A percentile compares a stretch with the other conserved stretches of the same genome.
phyloP scores from a whole-genome alignment of 78 protist genomes.

The Dictyostelium discoideum region DNA sequence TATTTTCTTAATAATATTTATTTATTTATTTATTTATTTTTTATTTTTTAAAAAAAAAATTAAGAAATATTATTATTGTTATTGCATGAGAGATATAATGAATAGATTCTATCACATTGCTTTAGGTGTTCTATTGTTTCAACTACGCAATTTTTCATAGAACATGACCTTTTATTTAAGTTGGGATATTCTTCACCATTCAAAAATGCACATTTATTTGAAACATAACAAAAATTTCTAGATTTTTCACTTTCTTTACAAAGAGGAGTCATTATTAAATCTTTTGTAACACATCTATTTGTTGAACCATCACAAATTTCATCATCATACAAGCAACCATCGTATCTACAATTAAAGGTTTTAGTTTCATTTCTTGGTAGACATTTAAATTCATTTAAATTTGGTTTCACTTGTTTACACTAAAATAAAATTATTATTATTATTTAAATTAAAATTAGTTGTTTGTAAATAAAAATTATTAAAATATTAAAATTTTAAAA shows the following conservation, averaged over 20 bases:
- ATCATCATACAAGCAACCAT: not conserved
- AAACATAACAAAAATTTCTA: not conserved
- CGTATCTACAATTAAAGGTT: not conserved
- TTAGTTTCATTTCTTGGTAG: not conserved
- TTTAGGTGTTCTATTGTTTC: not conserved
- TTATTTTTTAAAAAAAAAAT: too few relatives aligned
- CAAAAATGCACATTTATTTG: not conserved
- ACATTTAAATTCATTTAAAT: not conserved
- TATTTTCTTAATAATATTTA: too few relatives aligned
- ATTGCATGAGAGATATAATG: not conserved
- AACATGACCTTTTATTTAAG: not conserved
- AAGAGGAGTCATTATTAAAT: not conserved
- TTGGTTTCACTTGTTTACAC: not conserved
- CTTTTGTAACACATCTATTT: not conserved
- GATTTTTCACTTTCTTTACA: not conserved
- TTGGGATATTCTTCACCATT: not conserved
- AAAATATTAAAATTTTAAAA: not conserved
- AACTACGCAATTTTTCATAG: not conserved
- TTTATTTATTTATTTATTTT: too few relatives aligned
- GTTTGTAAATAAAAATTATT: not conserved
- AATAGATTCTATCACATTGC: not conserved
- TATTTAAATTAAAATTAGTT: too few relatives aligned
- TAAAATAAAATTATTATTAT: not conserved
- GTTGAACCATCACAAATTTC: not conserved
- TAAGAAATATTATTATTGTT: not conserved